phyloP scores from a whole-genome alignment of 129 eudicot species.

The Helianthus tuberosus region DNA sequence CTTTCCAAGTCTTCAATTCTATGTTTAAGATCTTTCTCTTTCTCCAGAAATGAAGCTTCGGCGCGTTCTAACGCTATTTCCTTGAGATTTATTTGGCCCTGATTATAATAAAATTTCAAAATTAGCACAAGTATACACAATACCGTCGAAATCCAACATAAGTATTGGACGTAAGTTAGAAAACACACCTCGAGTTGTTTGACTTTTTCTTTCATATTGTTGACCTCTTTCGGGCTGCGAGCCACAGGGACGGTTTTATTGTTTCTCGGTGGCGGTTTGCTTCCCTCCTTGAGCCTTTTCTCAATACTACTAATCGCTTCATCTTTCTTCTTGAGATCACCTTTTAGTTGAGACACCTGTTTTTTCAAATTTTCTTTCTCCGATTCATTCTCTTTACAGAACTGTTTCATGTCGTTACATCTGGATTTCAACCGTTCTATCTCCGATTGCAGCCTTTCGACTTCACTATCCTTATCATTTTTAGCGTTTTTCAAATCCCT shows the following conservation, averaged over 20 bases:
- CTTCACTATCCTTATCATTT: conserved; percentile 51
- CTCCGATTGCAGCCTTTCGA: conserved; percentile 51
- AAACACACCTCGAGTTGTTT: conserved; percentile 74
- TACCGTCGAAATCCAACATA: conserved; percentile 8
- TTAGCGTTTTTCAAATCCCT: conserved; percentile 36
- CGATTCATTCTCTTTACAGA: conserved; percentile 44
- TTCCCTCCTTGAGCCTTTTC: conserved; percentile 70
- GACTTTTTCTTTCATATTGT: conserved; percentile 71
- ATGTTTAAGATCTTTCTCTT: conserved; percentile 70
- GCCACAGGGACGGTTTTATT: conserved; percentile 39
- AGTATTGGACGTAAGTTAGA: background rate
- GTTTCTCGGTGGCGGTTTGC: conserved; percentile 45
- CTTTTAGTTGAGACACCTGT: conserved; percentile 59
- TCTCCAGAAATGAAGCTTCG: conserved; percentile 65
- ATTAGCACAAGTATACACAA: conserved; percentile 20
- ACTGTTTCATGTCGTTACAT: conserved; percentile 49
- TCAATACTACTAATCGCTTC: conserved; percentile 56
- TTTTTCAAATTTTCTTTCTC: conserved; percentile 68
- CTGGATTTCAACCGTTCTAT: conserved; percentile 57
- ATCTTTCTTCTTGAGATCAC: conserved; percentile 73
- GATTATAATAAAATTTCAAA: conserved; percentile 16
- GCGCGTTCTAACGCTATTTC: conserved; percentile 64
- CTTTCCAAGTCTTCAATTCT: conserved; percentile 64
- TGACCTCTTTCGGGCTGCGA: conserved; percentile 61
- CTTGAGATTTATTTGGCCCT: conserved; percentile 70